Base-by-base conservation (phyloP, 2,329 filamentous ascomycete genomes). In the Trichoderma breve region DNA sequence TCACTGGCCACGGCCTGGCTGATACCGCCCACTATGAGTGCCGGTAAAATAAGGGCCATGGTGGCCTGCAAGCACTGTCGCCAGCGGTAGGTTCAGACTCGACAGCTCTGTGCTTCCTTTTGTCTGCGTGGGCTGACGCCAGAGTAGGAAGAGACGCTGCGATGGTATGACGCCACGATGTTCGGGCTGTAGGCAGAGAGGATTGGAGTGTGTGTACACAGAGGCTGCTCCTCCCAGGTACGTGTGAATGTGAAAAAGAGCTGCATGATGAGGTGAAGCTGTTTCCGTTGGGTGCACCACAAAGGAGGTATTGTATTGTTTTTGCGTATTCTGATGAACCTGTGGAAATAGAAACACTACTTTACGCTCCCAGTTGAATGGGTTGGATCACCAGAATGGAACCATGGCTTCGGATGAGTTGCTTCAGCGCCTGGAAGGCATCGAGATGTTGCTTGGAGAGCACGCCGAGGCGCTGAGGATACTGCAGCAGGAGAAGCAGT, bases 41-140 rank as follows among this genome's bases (percentile, higher is more conserved):
- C 70, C 34, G 57, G 36, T 28, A 36, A 34, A 53, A 21, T 24
- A 28, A 67, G 64, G 39, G 61, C 32, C 28, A 67, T 66, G 62
- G 43, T 72, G 8, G 70, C 70, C 21, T 72, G 70, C 55, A 68
- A 47, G 8, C 32, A 68, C 58, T 72, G 70, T 63, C 70, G 70
- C 14, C 70, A 72, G 30, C 70, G 70, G 70, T 72, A 63, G n/a
- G n/a, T 21, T 15, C 18, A 65, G 12, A n/a, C 26, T 28, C 24
- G 4, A 21, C 28, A 21, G 39, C 39, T 1, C 11, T 30, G 18
- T 47, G 15, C 24, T 26, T 26, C 6, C 3, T 15, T 18, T 32
- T 4, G n/a, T 51, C 14, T 55, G 63, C 26, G 18, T 57, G 36
- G 39, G 26, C 64, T 67, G 32, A 67, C 30, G 15, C n/a, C 4